phyloP scores from a whole-genome alignment of 345 rosid species.

The Eucalyptus polybractea region DNA sequence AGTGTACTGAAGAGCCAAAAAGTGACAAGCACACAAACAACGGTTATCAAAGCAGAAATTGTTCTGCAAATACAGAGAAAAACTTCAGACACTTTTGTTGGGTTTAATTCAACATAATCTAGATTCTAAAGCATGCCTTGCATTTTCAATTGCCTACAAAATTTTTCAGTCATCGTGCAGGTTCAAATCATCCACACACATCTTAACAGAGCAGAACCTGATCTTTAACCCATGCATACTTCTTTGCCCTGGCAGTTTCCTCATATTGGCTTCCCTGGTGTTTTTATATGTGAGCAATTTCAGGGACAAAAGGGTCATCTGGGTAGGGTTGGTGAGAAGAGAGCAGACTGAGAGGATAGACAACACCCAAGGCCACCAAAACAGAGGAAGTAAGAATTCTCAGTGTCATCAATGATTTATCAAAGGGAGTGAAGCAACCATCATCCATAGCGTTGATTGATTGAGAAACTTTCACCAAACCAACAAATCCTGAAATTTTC shows the following conservation, averaged over 20 bases:
- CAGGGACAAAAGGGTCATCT: slow-evolving; percentile 2
- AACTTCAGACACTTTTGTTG: neutral
- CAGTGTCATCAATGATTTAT: neutral
- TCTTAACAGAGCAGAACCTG: neutral
- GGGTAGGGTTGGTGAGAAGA: slow-evolving; percentile 4
- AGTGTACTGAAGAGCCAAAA: neutral
- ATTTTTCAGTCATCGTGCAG: neutral
- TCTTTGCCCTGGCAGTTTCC: slow-evolving; percentile 1
- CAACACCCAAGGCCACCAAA: neutral
- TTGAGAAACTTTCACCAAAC: neutral
- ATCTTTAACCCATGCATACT: neutral
- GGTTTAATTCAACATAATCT: neutral
- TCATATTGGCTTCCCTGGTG: neutral
- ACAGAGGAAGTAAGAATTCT: neutral
- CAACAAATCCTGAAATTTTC: neutral
- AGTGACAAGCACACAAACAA: neutral
- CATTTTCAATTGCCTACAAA: neutral
- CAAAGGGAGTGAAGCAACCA: neutral
- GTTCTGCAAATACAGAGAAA: neutral
- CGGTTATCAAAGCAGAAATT: neutral
- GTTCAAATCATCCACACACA: neutral
- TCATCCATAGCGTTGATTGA: neutral
- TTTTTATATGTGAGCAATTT: neutral
- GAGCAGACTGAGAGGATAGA: neutral
- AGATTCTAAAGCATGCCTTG: neutral